Evolutionary conservation across 148 eudicot genomes (phyloP), one percentile per base, ranked within the genome.

Genomic region (Pouteria glomerata): DNA sequence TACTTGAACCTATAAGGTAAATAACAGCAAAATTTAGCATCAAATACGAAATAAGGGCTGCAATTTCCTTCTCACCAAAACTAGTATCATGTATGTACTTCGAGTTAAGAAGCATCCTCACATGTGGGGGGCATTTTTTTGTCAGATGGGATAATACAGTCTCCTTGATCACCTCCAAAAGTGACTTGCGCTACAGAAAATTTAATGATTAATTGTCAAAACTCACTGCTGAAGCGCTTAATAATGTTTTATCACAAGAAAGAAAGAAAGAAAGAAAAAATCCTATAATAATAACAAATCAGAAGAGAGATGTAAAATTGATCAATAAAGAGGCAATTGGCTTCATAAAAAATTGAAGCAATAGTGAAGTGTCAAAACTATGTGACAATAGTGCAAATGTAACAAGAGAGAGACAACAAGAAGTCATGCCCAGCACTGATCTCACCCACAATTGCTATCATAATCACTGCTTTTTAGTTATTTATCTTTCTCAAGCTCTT

Each of bases 111-210:
- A 73, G 45, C 52, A 73, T 80, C 65, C 90, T 89, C 63, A 95
- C 98, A 63, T 95, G 97, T 77, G 98, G 97, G 24, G 98, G 96
- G 82, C 98, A 94, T 83, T 95, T 86, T 77, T 89, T 89, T 13
- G 98, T 91, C 57, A 95, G 98, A 83, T 95, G 98, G 53, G 97
- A 91, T 70, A 95, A 73, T 27, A 95, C 92, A 47, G 96, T 91
- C 79, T 91, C 98, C 83, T 95, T 95, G 86, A 95, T 85, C 55
- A 91, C 92, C 82, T 91, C 97, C 88, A 95, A 80, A 72, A 95
- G 87, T 30, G 89, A 61, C 82, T 91, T 95, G 70, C 97, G 82
- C 97, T 94, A 90, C 59, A 80, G 80, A 57, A 42, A 44, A 72
- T 48, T 58, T 77, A 76, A 24, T 21, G 42, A 72, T 27, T 57